Percentiles rank a stretch among this genome's conserved stretches.
Evolutionary conservation across 2,329 filamentous ascomycete genomes (phyloP).

Genomic region (Colletotrichum sp.): DNA sequence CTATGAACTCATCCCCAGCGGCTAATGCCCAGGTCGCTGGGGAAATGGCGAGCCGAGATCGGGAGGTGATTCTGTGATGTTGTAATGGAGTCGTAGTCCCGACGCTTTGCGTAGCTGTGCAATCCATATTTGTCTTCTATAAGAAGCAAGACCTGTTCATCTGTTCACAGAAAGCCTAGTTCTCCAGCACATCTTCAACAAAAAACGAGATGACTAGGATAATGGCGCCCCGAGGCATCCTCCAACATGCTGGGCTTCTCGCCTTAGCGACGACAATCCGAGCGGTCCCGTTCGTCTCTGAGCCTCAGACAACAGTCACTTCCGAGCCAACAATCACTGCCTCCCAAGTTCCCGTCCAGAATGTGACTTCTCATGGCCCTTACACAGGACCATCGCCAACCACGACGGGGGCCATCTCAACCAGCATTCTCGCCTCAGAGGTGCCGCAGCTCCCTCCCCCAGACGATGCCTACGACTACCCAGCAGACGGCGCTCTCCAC

Average conservation of each 20-base stretch:
- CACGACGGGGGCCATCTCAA: constrained; percentile 72
- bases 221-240: constrained; percentile 1
- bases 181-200: background rate
- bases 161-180: rapidly evolving
- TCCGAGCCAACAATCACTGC: constrained; percentile 31
- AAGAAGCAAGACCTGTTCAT: background rate
- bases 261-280: constrained; percentile 19
- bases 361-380: constrained; percentile 71
- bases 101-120: background rate
- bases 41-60: background rate
- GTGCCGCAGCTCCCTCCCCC: constrained; percentile 64
- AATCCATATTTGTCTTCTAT: background rate
- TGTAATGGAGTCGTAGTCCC: background rate
- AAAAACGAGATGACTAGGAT: background rate
- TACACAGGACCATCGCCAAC: constrained; percentile 69
- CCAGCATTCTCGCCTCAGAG: constrained; percentile 58
- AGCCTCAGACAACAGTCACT: constrained; percentile 38
- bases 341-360: constrained; percentile 44
- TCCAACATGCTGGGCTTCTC: constrained; percentile 18
- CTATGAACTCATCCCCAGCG: background rate
- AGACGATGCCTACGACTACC: constrained; percentile 71
- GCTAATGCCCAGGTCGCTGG: background rate
- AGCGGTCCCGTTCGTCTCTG: constrained; percentile 39
- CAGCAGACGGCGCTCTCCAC: constrained; percentile 72
- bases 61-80: background rate